Conservation (phyloP, 148 eudicot species). For the Rhododendron molle region DNA sequence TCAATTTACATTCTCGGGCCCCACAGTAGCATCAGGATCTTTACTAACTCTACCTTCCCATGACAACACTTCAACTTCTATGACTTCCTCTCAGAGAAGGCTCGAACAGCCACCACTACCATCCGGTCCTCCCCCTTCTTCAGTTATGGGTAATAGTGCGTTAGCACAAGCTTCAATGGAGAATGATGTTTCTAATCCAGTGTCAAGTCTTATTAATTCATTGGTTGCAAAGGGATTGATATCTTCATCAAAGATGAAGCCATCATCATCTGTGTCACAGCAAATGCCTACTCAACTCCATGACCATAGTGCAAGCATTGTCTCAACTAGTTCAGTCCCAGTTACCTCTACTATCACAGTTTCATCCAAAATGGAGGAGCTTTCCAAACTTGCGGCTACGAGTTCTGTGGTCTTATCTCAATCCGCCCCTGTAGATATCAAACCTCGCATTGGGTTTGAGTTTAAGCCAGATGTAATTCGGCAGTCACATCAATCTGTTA, state of each 20-base stretch:
- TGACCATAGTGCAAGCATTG: constrained; percentile 24
- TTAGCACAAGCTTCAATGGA: constrained; percentile 30
- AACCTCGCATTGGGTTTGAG: constrained; percentile 64
- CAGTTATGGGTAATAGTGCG: constrained; percentile 20
- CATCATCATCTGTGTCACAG: constrained; percentile 22
- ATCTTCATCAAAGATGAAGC: constrained; percentile 58
- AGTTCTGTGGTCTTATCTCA: constrained; percentile 26
- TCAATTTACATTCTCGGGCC: constrained; percentile 17
- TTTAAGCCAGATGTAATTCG: constrained; percentile 77
- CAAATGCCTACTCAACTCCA: constrained; percentile 13
- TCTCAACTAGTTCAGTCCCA: constrained; percentile 23
- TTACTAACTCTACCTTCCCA: constrained; percentile 15
- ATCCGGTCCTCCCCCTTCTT: constrained; percentile 28
- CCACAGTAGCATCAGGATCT: constrained; percentile 18
- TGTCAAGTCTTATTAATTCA: constrained; percentile 68
- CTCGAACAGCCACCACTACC: constrained; percentile 37
- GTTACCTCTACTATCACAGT: constrained; percentile 17
- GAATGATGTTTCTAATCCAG: constrained; percentile 41
- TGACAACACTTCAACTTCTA: constrained; percentile 12
- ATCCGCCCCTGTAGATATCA: constrained; percentile 23
- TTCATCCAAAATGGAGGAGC: constrained; percentile 26
- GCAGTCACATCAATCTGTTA: constrained; percentile 53
- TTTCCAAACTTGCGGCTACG: constrained; percentile 20
- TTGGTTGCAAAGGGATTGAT: constrained; percentile 84
- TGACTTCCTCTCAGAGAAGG: constrained; percentile 29